Conservation (phyloP, 2,329 filamentous ascomycete species). For the Cladosporium austrohemisphaericum region DNA sequence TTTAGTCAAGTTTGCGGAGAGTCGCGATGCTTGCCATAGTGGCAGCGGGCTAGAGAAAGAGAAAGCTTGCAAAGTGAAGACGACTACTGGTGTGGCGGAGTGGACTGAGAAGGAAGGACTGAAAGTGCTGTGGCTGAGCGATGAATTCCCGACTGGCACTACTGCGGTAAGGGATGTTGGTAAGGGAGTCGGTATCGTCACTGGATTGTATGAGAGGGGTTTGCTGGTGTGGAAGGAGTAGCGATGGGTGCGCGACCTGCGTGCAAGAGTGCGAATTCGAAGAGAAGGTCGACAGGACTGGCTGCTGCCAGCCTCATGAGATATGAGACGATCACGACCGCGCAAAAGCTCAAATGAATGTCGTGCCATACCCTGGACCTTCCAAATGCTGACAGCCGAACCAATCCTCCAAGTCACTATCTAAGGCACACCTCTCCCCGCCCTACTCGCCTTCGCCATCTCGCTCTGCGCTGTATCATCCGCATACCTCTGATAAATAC, state of each 20-base stretch:
- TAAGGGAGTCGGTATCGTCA: conserved; percentile 35
- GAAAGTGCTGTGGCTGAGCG: conserved; percentile 36
- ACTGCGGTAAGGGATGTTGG: conserved; percentile 38
- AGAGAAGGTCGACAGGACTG: no score
- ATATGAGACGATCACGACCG: no score
- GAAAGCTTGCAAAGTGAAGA: conserved; percentile 23
- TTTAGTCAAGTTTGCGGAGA: conserved; percentile 24
- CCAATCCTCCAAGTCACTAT: no score
- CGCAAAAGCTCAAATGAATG: no score
- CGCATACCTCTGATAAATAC: conserved; percentile 57
- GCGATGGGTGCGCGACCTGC: no score
- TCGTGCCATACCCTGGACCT: no score
- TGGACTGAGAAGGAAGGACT: conserved; percentile 37
- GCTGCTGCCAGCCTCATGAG: no score
- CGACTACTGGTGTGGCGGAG: conserved; percentile 38
- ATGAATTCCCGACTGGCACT: conserved; percentile 36
- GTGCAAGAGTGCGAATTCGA: no score
- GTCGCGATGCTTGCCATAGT: conserved; percentile 22
- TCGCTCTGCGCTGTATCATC: conserved; percentile 47
- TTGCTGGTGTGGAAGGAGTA: conserved; percentile 34
- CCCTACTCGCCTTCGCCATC: conserved; percentile 49
- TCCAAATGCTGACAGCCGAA: no score
- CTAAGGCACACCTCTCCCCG: conserved; percentile 62
- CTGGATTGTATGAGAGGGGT: conserved; percentile 41
- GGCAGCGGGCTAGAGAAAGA: conserved; percentile 18